A percentile compares a stretch with the other conserved stretches of the same genome.
Conservation (phyloP, 352 stramenopile species). For the Phytophthora tentaculata region DNA sequence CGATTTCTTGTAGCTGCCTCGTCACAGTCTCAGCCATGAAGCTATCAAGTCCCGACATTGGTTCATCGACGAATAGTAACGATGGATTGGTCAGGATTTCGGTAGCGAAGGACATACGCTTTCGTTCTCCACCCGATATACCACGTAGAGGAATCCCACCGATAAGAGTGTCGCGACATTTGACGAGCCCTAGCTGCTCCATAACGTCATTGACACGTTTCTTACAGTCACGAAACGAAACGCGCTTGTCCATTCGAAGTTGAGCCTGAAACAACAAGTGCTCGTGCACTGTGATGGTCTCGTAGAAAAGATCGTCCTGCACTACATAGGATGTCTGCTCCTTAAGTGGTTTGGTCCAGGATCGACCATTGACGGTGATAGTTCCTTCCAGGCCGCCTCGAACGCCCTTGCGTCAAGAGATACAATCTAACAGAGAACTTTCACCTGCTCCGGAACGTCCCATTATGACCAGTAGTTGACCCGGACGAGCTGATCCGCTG, state of each 20-base stretch:
- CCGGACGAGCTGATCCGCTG: slow-evolving; percentile 41
- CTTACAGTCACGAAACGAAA: slow-evolving; percentile 18
- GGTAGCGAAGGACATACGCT: background rate
- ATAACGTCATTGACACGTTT: slow-evolving; percentile 48
- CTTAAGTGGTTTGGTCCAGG: slow-evolving; percentile 43
- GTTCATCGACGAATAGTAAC: background rate
- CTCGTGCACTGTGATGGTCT: slow-evolving; percentile 86
- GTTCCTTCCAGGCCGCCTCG: slow-evolving; percentile 57
- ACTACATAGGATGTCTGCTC: slow-evolving; percentile 68
- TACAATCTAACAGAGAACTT: slow-evolving; percentile 62
- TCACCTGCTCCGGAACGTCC: slow-evolving; percentile 62
- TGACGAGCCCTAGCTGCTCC: background rate
- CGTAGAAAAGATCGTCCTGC: slow-evolving; percentile 89
- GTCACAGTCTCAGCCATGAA: slow-evolving; percentile 67
- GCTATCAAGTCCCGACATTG: slow-evolving; percentile 53
- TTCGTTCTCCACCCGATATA: background rate
- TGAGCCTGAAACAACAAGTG: slow-evolving; percentile 83
- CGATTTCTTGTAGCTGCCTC: slow-evolving; percentile 63
- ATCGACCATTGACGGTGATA: slow-evolving; percentile 60
- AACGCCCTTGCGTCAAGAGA: slow-evolving; percentile 45
- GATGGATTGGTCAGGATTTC: background rate
- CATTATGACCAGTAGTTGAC: slow-evolving; percentile 66
- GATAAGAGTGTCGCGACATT: background rate
- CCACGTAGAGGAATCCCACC: background rate
- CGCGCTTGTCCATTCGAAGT: slow-evolving; percentile 46